Conservation (phyloP, 192 early-diverging fungal species). For the Coemansia sp. region DNA sequence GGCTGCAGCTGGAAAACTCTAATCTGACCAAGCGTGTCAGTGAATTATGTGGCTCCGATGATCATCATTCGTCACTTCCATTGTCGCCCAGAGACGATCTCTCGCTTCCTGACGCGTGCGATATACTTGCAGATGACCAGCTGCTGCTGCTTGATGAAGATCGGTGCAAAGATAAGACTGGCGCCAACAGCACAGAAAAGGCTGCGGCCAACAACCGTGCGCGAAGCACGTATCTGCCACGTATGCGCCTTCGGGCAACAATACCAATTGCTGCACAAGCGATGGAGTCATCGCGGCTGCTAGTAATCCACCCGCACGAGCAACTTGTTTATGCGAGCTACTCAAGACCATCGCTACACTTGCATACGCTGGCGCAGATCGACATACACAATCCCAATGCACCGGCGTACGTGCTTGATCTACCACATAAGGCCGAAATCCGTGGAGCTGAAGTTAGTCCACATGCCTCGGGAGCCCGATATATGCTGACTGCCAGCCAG, state of each 20-base stretch:
- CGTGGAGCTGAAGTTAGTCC: conserved; percentile 37
- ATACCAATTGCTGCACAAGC: conserved; percentile 6
- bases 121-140: too few relatives aligned
- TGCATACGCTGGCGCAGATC: conserved; percentile 27
- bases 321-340: conserved; percentile 30
- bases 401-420: conserved; percentile 6
- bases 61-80: too few relatives aligned
- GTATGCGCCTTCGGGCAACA: conserved; percentile 17
- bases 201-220: neutral
- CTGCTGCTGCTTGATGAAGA: neutral
- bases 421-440: conserved; percentile 31
- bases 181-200: neutral
- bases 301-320: conserved; percentile 24
- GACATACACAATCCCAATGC: conserved; percentile 10
- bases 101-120: too few relatives aligned
- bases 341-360: neutral
- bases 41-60: neutral
- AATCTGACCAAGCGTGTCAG: conserved; percentile 3
- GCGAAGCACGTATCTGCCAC: conserved; percentile 1
- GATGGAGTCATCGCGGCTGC: conserved; percentile 14
- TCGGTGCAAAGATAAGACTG: neutral
- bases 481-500: conserved; percentile 45
- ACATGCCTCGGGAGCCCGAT: conserved; percentile 13
- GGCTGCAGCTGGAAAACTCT: conserved; percentile 22
- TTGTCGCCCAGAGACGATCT: too few relatives aligned